These are phyloP conservation scores for Termitomyces sp. DNA, from an alignment of 768 basidiomycete species.

Conservation along the genomic window DNA sequence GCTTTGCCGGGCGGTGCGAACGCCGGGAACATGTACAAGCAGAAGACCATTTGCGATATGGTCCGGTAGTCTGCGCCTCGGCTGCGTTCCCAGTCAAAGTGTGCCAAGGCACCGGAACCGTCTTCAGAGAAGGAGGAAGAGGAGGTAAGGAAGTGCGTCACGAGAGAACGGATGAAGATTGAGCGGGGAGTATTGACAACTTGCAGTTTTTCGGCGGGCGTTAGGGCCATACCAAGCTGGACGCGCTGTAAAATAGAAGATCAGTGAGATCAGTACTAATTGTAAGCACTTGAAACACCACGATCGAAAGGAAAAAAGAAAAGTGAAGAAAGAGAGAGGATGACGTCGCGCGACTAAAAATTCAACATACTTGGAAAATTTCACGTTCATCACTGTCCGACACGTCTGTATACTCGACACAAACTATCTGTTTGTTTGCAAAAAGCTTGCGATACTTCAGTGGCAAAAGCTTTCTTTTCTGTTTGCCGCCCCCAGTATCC, in stretches of 20 bases:
- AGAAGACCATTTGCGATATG: conserved; percentile 46
- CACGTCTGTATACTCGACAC: conserved; percentile 69
- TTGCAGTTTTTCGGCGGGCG: conserved; percentile 58
- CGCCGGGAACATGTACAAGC: conserved; percentile 38
- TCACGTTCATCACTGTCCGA: conserved; percentile 54
- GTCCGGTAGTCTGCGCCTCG: conserved; percentile 57
- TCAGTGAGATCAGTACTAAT: background rate
- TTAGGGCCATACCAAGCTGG: conserved; percentile 73
- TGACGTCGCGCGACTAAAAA: background rate
- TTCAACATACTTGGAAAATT: conserved; percentile 56
- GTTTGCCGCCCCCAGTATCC: conserved; percentile 6
- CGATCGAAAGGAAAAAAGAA: background rate
- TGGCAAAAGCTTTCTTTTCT: conserved; percentile 28
- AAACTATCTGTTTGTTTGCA: conserved; percentile 71
- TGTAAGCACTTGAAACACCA: background rate
- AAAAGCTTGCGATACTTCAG: conserved; percentile 54
- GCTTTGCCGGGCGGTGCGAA: conserved; percentile 16
- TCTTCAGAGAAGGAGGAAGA: conserved; percentile 43
- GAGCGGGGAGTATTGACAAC: conserved; percentile 56
- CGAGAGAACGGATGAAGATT: conserved; percentile 51
- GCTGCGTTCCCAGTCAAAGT: conserved; percentile 42
- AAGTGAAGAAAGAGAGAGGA: background rate
- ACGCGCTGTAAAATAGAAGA: conserved; percentile 43
- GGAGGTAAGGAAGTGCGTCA: conserved; percentile 46
- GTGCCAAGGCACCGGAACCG: conserved; percentile 27